Conservation (phyloP, 768 basidiomycete genomes). For the Dioszegia crocea region DNA sequence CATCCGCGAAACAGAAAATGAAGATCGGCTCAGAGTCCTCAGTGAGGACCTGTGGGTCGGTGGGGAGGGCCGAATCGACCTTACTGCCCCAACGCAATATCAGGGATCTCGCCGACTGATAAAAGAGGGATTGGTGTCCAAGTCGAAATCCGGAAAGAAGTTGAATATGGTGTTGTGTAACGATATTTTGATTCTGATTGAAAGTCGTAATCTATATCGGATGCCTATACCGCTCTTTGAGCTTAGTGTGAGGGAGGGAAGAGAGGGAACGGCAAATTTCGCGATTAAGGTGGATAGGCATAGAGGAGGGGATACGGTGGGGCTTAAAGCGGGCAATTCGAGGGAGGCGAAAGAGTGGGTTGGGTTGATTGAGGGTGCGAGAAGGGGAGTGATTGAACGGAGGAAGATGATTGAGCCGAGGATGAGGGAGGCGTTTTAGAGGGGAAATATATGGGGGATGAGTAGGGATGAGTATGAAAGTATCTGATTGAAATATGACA, state of each 20-base stretch:
- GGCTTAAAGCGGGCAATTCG: conserved; percentile 20
- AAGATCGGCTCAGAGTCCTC: conserved; percentile 67
- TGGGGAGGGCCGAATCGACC: conserved; percentile 72
- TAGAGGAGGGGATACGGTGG: conserved; percentile 68
- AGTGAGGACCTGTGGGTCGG: conserved; percentile 84
- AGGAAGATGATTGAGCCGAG: conserved; percentile 12
- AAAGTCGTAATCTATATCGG: conserved; percentile 70
- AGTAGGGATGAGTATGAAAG: too few relatives aligned
- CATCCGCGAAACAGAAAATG: conserved; percentile 76
- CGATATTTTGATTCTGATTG: conserved; percentile 82
- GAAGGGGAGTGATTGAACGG: conserved; percentile 11
- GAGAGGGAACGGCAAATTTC: conserved; percentile 52
- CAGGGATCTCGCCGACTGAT: conserved; percentile 76
- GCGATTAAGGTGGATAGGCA: conserved; percentile 65
- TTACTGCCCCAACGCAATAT: conserved; percentile 81
- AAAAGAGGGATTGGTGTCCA: conserved; percentile 71
- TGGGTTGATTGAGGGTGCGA: conserved; percentile 21
- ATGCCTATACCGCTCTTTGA: conserved; percentile 63
- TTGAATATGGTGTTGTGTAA: conserved; percentile 76
- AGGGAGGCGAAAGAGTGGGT: conserved; percentile 35
- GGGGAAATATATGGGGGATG: neutral
- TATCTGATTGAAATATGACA: too few relatives aligned
- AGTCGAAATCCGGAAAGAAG: conserved; percentile 78
- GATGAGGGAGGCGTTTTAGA: conserved; percentile 5
- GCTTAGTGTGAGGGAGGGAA: conserved; percentile 24